These are phyloP conservation scores for Ceratocystis albifundus DNA, from an alignment of 2,329 filamentous ascomycete species.

Conservation along the genomic window DNA sequence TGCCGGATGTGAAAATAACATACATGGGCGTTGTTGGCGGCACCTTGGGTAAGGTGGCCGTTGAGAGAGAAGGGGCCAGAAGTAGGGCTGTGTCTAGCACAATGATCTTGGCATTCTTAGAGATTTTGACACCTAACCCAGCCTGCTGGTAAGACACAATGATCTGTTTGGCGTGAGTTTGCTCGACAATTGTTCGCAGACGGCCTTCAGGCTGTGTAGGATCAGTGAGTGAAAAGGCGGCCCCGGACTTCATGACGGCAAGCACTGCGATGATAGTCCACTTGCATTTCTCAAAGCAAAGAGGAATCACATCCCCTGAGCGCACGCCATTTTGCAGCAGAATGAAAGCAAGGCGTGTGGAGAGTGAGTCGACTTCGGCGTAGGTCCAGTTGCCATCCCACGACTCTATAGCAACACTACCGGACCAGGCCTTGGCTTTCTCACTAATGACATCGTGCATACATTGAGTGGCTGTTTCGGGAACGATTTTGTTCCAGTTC, in stretches of 20 bases:
- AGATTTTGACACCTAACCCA: conserved; percentile 32
- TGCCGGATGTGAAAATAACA: conserved; percentile 55
- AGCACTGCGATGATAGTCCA: conserved; percentile 38
- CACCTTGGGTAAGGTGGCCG: conserved; percentile 29
- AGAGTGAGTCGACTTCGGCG: conserved; percentile 34
- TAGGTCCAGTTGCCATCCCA: conserved; percentile 42
- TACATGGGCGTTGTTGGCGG: conserved; percentile 37
- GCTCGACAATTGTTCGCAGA: conserved; percentile 36
- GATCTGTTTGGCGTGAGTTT: conserved; percentile 33
- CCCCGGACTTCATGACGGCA: conserved; percentile 40
- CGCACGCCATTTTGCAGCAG: conserved; percentile 32
- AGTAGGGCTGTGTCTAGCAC: conserved; percentile 16
- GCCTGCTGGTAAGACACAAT: conserved; percentile 34
- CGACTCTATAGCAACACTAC: conserved; percentile 37
- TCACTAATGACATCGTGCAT: conserved; percentile 39
- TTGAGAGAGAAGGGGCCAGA: conserved; percentile 2
- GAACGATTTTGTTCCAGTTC: conserved; percentile 37
- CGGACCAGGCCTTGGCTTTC: conserved; percentile 31
- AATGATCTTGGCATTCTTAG: conserved; percentile 24
- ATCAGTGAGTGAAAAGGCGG: conserved; percentile 38
- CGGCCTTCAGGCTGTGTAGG: conserved; percentile 38
- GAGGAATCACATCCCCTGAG: conserved; percentile 35
- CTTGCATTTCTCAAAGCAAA: conserved; percentile 41
- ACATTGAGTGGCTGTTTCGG: conserved; percentile 33
- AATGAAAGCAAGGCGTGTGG: conserved; percentile 34